These are phyloP conservation scores for Microdochium trichocladiopsis DNA, from an alignment of 2,329 filamentous ascomycete genomes.

Conservation along the genomic window DNA sequence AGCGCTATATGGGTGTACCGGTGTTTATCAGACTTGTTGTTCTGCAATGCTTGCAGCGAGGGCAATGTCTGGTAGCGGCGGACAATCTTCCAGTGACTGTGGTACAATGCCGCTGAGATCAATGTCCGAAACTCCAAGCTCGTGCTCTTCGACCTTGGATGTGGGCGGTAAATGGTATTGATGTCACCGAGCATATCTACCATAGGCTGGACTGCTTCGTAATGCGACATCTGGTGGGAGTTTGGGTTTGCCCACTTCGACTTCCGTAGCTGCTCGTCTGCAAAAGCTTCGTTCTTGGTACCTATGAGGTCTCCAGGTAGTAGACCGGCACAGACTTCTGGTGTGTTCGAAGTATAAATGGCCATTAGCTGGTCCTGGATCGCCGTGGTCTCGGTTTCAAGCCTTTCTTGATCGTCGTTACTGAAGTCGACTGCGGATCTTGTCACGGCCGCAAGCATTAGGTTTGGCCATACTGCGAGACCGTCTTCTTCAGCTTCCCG, in stretches of 20 bases:
- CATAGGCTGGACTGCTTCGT: not conserved
- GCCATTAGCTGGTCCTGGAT: not conserved
- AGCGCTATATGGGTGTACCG: not conserved
- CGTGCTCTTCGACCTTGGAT: not conserved
- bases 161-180: not conserved
- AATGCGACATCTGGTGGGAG: not conserved
- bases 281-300: not conserved
- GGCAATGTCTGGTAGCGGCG: not conserved
- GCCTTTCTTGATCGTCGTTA: not conserved
- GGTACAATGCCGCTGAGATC: not conserved
- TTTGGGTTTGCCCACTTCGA: not conserved
- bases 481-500: not conserved
- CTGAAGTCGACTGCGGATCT: not conserved
- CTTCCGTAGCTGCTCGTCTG: not conserved
- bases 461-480: not conserved
- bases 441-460: not conserved
- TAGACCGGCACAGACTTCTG: not conserved
- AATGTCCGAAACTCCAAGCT: not conserved
- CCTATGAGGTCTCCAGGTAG: not conserved
- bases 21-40: not conserved
- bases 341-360: not conserved
- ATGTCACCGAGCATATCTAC: not conserved
- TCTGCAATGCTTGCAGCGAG: not conserved
- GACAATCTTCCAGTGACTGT: not conserved
- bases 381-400: not conserved